phyloP scores from a whole-genome alignment of 2,329 filamentous ascomycete genomes.

The Fusarium papillatum region DNA sequence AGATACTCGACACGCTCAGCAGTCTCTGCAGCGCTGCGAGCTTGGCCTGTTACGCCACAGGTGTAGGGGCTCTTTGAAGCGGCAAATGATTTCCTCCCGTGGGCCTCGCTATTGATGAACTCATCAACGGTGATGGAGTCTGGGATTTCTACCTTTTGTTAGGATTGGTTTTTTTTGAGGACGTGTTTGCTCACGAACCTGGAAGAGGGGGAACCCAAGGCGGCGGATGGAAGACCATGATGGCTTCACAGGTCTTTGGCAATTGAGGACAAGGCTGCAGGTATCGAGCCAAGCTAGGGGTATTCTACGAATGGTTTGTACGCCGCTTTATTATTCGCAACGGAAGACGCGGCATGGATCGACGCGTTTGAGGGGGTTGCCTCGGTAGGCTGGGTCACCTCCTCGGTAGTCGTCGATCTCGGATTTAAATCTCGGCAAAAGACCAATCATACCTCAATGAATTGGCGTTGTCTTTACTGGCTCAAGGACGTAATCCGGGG shows the following conservation, averaged over 20 bases:
- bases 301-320: neutral
- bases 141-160: constrained; percentile 13
- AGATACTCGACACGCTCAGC: constrained; percentile 76
- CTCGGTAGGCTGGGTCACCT: neutral
- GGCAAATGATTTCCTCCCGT: constrained; percentile 65
- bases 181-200: neutral
- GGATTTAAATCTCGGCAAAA: neutral
- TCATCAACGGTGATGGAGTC: constrained; percentile 70
- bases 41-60: constrained; percentile 79
- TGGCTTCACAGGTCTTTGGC: neutral
- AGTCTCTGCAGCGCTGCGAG: constrained; percentile 73
- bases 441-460: neutral
- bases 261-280: neutral
- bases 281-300: neutral
- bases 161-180: neutral
- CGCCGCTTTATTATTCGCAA: neutral
- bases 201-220: constrained; percentile 27
- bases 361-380: neutral
- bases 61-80: constrained; percentile 79
- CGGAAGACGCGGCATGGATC: neutral
- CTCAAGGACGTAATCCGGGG: neutral
- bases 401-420: neutral
- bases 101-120: constrained; percentile 76
- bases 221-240: constrained; percentile 24
- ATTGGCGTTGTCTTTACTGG: neutral